Evolutionary conservation across 106 monocot genomes (phyloP), one percentile per base, ranked within the genome.

Genomic region (Apostasia ramifera): DNA sequence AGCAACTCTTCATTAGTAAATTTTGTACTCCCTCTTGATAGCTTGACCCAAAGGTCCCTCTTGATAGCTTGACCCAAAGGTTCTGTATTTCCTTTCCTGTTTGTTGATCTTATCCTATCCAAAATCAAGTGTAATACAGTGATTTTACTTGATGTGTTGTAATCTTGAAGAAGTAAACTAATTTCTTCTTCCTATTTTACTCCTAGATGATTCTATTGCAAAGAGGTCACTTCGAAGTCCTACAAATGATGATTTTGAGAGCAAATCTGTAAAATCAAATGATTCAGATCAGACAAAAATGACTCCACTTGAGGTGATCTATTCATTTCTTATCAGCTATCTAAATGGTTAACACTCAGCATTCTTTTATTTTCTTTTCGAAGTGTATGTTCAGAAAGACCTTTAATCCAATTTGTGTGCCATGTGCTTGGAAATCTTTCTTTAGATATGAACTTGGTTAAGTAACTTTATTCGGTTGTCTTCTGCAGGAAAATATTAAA

Each of bases 131-230:
- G 65, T 65, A 65, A 13, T 65, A 62, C 44, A 5, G 13, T 45
- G 44, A 62, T 62, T 62, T 45, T 62, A 45, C 62, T 44, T 11
- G 13, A 5, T 5, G 45, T 11, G 13, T n/a, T 5, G 45, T 6
- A n/a, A 3, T 44, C 13, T 5, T 8, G 5, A 0, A 62, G 8
- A 45, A 12, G 62, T 62, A 13, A 62, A 56, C 8, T 65, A 65
- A 59, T 59, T 26, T 60, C 13, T 8, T 9, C 3, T 39, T 1
- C 48, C 2, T 66, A 66, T 73, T 40, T 12, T 73, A 68, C 46
- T 43, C 54, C 6, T 45, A 98, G 98, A 90, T 83, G 98, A 98
- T 76, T 87, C 92, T 61, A 85, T 98, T 75, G 83, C 93, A 57
- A 98, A 90, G 49, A 55, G 95, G 40, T 67, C 71, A 10, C 73